Evolutionary conservation across 2,329 filamentous ascomycete species (phyloP), one percentile per base, ranked within the genome.

Genomic region (Fusarium sarcochroum): DNA sequence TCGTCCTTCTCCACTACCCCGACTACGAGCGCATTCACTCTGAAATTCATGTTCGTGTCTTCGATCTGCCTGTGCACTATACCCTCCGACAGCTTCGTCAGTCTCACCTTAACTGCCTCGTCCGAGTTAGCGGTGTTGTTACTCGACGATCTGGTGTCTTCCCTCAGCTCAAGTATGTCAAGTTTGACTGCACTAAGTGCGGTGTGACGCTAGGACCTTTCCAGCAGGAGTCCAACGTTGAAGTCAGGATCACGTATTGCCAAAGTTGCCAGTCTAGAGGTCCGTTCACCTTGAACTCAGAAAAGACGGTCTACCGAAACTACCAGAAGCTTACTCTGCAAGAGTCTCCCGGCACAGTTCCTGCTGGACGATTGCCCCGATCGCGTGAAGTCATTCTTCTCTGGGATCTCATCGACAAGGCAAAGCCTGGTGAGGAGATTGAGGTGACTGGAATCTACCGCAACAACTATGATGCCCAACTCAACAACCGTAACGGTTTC

Each of bases 401-500:
- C 4, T 98, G 96, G 89, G 96, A 99, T 81, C 85, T 99, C 55
- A 99, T 99, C 71, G 96, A 99, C 80, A 93, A 89, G 68, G 95
- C 95, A 41, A 99, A 99, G 82, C 96, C 96, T 27, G 96, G 96
- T 57, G 96, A 99, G 80, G 97, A 99, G 78, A 94, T 99, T 58
- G 96, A 99, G 76, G 90, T 99, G 11, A 98, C 94, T 9, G 96
- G 96, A 68, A 93, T 97, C 72, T 99, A 99, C 82, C 91, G 94
- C 73, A 99, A 99, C 84, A 98, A 97, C 82, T 99, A 98, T 76
- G 95, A 98, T 78, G 94, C 96, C 5, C 93, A 97, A 73, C 87
- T 99, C 55, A 99, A 99, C 83, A 98, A 98, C 83, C 95, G 96
- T 76, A 99, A 98, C 76, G 96, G 96, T 6, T 98, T 99, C 82